A percentile compares a stretch with the other conserved stretches of the same genome.
Evolutionary conservation across 2,329 filamentous ascomycete species (phyloP).

Genomic region (Penicillium sp.): DNA sequence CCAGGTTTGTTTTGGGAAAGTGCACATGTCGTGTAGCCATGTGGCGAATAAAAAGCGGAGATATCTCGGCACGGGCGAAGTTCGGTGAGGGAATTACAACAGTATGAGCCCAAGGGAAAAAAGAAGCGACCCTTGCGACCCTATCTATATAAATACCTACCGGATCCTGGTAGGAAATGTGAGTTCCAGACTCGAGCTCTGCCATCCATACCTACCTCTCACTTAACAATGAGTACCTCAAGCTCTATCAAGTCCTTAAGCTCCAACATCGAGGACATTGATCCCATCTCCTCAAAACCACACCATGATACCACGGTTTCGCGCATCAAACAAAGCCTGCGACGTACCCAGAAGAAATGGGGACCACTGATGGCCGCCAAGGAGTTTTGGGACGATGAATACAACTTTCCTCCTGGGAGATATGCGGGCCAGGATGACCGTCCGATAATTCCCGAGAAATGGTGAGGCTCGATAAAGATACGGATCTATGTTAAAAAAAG

Average conservation of each 20-base stretch:
- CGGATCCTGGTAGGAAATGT: not conserved
- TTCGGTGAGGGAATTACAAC: not conserved
- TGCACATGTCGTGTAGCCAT: not conserved
- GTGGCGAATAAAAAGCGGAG: not conserved
- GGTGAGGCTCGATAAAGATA: not conserved
- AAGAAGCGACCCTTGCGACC: not conserved
- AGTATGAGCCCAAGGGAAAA: not conserved
- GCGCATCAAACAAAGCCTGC: conserved; percentile 10
- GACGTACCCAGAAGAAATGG: conserved; percentile 13
- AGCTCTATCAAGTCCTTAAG: not conserved
- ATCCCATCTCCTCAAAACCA: not conserved
- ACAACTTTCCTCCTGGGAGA: conserved; percentile 21
- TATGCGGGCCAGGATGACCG: conserved; percentile 39
- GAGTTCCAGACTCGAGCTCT: not conserved
- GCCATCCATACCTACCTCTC: not conserved
- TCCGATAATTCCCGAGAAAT: not conserved
- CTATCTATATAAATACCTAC: not conserved
- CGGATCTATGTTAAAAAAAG: not conserved
- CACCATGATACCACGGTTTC: not conserved
- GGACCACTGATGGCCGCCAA: conserved; percentile 22
- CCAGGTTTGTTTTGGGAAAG: too few relatives aligned
- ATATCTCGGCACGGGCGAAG: not conserved
- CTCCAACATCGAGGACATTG: not conserved
- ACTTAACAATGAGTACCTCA: not conserved
- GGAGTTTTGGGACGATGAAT: conserved; percentile 19